Evolutionary conservation across 495 filamentous ascomycete species (phyloP).

Genomic region (Penicillium verhagenii): DNA sequence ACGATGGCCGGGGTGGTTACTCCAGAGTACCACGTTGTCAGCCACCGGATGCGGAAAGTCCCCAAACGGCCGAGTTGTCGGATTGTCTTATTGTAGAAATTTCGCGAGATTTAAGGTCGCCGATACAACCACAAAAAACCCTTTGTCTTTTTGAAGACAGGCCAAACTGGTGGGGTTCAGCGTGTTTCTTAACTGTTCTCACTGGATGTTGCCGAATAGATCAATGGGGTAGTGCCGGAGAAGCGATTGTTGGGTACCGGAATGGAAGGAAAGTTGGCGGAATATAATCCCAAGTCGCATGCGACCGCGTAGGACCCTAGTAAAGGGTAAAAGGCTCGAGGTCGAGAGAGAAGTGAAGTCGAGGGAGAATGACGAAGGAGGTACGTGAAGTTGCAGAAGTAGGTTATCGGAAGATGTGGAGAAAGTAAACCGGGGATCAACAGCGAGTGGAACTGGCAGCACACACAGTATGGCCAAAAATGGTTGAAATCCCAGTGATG

Average conservation of each 20-base stretch:
- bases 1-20: constrained; percentile 30
- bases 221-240: neutral
- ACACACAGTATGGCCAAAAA: constrained; percentile 39
- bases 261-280: constrained; percentile 15
- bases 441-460: constrained; percentile 39
- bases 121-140: neutral
- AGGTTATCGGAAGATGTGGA: constrained; percentile 13
- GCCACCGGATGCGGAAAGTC: constrained; percentile 44
- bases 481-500: constrained; percentile 14
- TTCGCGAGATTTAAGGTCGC: constrained; percentile 3
- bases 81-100: constrained; percentile 7
- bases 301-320: neutral
- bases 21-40: constrained; percentile 38
- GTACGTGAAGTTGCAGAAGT: constrained; percentile 10
- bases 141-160: neutral
- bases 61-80: constrained; percentile 9
- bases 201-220: neutral
- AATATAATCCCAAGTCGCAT: neutral
- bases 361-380: constrained; percentile 16
- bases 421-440: constrained; percentile 9
- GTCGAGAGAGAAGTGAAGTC: constrained; percentile 4
- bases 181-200: neutral
- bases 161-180: neutral
- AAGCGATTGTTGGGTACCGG: neutral
- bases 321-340: neutral